Conservation (phyloP, 768 basidiomycete species). For the Tremella fuciformis region DNA sequence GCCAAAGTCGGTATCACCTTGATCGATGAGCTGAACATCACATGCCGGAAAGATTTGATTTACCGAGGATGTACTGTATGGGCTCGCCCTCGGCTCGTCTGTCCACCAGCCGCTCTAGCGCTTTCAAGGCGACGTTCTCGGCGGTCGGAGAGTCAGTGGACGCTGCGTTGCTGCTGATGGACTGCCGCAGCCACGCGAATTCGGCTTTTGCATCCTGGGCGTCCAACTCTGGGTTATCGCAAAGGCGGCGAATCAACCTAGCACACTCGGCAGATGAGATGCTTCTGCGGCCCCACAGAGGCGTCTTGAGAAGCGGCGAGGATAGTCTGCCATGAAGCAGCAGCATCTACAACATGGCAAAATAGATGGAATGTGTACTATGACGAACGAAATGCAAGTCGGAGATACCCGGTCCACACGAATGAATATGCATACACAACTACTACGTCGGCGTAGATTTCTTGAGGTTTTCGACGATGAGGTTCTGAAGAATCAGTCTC, state of each 20-base stretch:
- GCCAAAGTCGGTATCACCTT: conserved; percentile 60
- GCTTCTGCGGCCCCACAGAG: neutral
- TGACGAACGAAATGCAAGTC: too few species aligned
- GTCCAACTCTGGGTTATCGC: conserved; percentile 37
- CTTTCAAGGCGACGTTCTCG: neutral
- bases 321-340: too few species aligned
- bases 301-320: too few species aligned
- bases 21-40: neutral
- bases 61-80: conserved; percentile 86
- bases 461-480: conserved; percentile 7
- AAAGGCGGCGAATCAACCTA: neutral
- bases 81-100: conserved; percentile 71
- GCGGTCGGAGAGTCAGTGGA: too few species aligned
- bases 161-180: neutral
- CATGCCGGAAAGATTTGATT: conserved; percentile 28
- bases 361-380: too few species aligned
- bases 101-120: conserved; percentile 52
- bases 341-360: too few species aligned
- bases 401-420: too few species aligned
- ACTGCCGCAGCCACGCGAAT: conserved; percentile 56
- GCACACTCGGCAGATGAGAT: neutral
- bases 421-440: too few species aligned
- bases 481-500: conserved; percentile 4
- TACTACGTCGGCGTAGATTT: neutral
- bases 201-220: conserved; percentile 50